Conservation (phyloP, 78 protist species). For the Dictyostelium brefeldianum region DNA sequence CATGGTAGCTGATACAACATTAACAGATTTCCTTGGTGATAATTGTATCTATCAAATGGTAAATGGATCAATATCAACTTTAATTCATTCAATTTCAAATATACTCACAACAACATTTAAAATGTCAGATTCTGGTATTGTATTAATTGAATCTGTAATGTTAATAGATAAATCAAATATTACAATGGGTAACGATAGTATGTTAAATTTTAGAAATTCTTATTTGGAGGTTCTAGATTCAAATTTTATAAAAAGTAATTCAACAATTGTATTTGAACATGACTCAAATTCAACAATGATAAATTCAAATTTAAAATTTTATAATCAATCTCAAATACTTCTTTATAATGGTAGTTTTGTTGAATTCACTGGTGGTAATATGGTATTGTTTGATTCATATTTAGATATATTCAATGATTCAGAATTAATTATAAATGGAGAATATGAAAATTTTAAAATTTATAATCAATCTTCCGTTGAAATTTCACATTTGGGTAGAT, state of each 20-base stretch:
- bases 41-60: background rate
- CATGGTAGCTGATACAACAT: background rate
- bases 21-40: background rate
- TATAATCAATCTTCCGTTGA: slow-evolving; percentile 7
- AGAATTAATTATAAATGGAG: background rate
- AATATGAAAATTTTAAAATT: background rate
- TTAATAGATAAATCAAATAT: background rate
- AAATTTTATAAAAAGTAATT: background rate
- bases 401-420: slow-evolving; percentile 3
- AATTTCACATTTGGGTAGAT: slow-evolving; percentile 1
- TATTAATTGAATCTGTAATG: background rate
- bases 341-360: slow-evolving; percentile 1
- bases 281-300: background rate
- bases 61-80: background rate
- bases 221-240: background rate
- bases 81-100: background rate
- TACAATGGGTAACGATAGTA: background rate
- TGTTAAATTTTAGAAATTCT: background rate
- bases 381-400: slow-evolving; percentile 10
- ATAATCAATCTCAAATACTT: background rate
- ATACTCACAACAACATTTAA: background rate
- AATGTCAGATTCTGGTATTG: background rate
- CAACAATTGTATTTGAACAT: background rate
- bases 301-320: background rate
- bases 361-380: background rate